Conservation (phyloP, 2,329 filamentous ascomycete species). For the Trichoderma koningiopsis region DNA sequence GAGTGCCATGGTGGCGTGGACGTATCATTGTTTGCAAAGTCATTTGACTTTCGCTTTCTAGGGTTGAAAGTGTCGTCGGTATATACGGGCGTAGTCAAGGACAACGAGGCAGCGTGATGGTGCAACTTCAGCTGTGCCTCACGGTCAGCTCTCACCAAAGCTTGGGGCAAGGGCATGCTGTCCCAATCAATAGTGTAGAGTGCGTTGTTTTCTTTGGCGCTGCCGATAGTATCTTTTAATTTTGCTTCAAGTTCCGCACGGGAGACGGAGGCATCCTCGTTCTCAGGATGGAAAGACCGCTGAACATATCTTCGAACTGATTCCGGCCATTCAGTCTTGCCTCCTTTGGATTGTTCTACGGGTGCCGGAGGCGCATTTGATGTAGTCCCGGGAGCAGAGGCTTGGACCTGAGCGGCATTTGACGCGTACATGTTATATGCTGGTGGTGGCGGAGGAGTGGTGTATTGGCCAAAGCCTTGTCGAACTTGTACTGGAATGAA, state of each 20-base stretch:
- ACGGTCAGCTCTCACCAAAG: slow-evolving; percentile 74
- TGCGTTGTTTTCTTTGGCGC: slow-evolving; percentile 72
- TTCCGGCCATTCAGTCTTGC: slow-evolving; percentile 76
- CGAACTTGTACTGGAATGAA: slow-evolving; percentile 65
- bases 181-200: slow-evolving; percentile 82
- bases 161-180: slow-evolving; percentile 78
- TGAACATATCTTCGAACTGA: slow-evolving; percentile 88
- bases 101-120: slow-evolving; percentile 33
- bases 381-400: slow-evolving; percentile 35
- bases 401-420: slow-evolving; percentile 33
- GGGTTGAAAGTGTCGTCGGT: slow-evolving; percentile 44
- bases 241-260: slow-evolving; percentile 78
- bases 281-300: slow-evolving; percentile 78
- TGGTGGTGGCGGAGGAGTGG: slow-evolving; percentile 37
- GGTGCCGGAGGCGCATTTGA: slow-evolving; percentile 37
- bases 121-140: slow-evolving; percentile 49
- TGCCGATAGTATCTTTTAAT: slow-evolving; percentile 81
- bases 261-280: slow-evolving; percentile 63
- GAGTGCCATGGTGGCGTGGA: slow-evolving; percentile 72
- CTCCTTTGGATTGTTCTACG: slow-evolving; percentile 44
- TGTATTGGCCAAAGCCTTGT: slow-evolving; percentile 57
- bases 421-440: slow-evolving; percentile 39
- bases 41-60: slow-evolving; percentile 83
- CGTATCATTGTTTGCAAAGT: slow-evolving; percentile 55
- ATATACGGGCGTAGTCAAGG: slow-evolving; percentile 28